Evolutionary conservation across 495 filamentous ascomycete species (phyloP).

Genomic region (Aspergillus saccharolyticus): DNA sequence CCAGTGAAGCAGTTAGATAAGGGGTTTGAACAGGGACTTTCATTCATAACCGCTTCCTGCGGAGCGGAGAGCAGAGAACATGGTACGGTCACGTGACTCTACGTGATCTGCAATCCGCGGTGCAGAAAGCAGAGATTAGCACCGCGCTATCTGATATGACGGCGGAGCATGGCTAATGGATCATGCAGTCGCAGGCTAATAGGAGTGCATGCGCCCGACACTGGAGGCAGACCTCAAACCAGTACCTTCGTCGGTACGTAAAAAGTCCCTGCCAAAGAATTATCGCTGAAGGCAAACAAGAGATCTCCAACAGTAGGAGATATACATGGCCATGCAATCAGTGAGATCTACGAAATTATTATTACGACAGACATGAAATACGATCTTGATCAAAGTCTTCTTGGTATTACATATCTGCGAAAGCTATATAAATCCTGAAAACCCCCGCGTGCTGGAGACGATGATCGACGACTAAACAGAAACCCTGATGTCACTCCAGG

Average conservation of each 20-base stretch:
- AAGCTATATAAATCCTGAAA: background rate
- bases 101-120: background rate
- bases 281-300: too few relatives aligned
- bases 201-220: too few relatives aligned
- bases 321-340: too few relatives aligned
- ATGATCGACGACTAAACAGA: background rate
- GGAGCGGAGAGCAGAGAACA: background rate
- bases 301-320: too few relatives aligned
- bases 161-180: background rate
- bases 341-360: too few relatives aligned
- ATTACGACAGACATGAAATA: too few relatives aligned
- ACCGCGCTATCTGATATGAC: background rate
- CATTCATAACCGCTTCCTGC: background rate
- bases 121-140: background rate
- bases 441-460: background rate
- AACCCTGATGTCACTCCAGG: background rate
- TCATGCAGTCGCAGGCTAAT: too few relatives aligned
- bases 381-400: background rate
- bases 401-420: background rate
- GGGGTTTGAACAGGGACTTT: background rate
- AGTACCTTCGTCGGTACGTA: too few relatives aligned
- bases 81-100: constrained; percentile 9
- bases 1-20: constrained; percentile 7
- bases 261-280: too few relatives aligned
- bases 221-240: too few relatives aligned